Evolutionary conservation across 2,329 filamentous ascomycete genomes (phyloP).

Genomic region (Cercospora zeae-maydis): DNA sequence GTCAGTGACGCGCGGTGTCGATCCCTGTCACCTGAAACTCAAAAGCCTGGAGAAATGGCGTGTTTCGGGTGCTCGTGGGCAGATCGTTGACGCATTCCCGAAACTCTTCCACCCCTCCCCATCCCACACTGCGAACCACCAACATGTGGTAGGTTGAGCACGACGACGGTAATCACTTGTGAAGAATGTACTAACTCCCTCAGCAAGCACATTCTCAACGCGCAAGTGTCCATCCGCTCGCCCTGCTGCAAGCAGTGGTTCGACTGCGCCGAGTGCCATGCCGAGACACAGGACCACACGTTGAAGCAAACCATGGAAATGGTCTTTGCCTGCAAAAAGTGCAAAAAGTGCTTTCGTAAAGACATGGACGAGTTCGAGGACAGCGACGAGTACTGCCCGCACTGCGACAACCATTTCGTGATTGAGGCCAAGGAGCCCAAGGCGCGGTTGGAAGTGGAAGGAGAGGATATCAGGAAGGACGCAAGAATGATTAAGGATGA

Average conservation of each 20-base stretch:
- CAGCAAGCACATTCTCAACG: constrained; percentile 98
- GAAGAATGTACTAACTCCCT: constrained; percentile 1
- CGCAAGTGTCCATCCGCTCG: constrained; percentile 91
- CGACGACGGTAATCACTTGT: neutral
- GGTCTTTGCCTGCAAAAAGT: constrained; percentile 97
- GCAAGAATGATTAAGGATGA: constrained; percentile 90
- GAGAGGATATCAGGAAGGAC: constrained; percentile 83
- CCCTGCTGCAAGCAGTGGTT: constrained; percentile 99
- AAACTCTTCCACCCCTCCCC: constrained; percentile 1
- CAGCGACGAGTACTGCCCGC: constrained; percentile 95
- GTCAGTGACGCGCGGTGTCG: constrained; percentile 5
- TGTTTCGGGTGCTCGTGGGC: constrained; percentile 5
- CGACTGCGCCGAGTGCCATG: constrained; percentile 94
- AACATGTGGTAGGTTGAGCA: constrained; percentile 11
- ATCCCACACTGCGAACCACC: neutral
- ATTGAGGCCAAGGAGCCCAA: constrained; percentile 83
- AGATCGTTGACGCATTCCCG: neutral
- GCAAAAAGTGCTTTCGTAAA: constrained; percentile 96
- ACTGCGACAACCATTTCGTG: constrained; percentile 98
- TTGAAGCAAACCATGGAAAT: constrained; percentile 76
- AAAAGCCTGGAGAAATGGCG: constrained; percentile 6
- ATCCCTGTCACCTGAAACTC: constrained; percentile 8
- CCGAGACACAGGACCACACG: constrained; percentile 70
- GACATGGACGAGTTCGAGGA: constrained; percentile 91
- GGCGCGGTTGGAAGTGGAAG: constrained; percentile 78